Percentiles rank a stretch among this genome's conserved stretches.
Conservation (phyloP, 192 early-diverging fungal genomes). For the Coemansia sp. region DNA sequence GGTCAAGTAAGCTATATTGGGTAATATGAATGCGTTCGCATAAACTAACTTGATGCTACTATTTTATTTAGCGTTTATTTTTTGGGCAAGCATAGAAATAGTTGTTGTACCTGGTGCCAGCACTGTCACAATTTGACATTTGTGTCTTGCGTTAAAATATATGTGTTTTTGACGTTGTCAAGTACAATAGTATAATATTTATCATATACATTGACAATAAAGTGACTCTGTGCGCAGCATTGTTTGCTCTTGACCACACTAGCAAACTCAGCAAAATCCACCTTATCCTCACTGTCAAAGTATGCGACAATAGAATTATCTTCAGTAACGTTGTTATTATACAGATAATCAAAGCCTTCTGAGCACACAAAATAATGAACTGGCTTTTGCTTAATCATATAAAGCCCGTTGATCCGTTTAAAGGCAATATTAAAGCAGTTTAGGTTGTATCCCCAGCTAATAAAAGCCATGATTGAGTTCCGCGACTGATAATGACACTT, state of each 20-base stretch:
- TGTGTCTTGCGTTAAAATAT: background rate
- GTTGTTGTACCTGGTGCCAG: constrained; percentile 3
- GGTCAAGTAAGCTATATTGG: no score
- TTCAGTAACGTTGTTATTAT: background rate
- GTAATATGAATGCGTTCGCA: no score
- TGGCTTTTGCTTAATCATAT: background rate
- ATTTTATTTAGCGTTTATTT: background rate
- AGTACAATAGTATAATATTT: background rate
- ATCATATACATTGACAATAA: background rate
- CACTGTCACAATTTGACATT: background rate
- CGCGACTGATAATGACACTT: constrained; percentile 11
- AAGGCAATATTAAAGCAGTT: background rate
- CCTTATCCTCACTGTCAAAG: background rate
- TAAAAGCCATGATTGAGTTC: background rate
- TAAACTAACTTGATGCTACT: no score
- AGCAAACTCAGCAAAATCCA: constrained; percentile 10
- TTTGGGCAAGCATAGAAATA: background rate
- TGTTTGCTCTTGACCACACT: constrained; percentile 4
- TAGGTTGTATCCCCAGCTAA: background rate
- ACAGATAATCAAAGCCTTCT: background rate
- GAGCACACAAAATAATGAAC: constrained; percentile 9
- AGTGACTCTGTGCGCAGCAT: background rate
- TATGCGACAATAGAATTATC: constrained; percentile 7
- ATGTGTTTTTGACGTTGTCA: constrained; percentile 2
- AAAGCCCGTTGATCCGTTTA: background rate